These are phyloP conservation scores for Podaxis carcinomalis DNA, from an alignment of 768 basidiomycete genomes.

Conservation along the genomic window DNA sequence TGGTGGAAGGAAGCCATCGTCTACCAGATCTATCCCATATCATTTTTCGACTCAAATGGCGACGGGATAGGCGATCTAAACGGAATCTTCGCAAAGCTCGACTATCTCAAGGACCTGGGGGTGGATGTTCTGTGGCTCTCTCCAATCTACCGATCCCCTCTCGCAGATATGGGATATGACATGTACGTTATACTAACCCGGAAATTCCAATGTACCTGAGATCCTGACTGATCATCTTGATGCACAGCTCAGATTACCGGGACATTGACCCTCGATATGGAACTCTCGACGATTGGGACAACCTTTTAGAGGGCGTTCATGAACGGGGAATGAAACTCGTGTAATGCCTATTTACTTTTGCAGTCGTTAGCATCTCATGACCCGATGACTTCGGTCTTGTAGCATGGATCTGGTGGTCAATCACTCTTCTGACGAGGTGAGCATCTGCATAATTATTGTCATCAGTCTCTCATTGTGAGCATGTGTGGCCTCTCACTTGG, in stretches of 20 bases:
- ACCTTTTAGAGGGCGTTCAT: slow-evolving; percentile 48
- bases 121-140: slow-evolving; percentile 68
- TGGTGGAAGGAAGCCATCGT: slow-evolving; percentile 62
- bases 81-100: slow-evolving; percentile 60
- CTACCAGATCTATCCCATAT: slow-evolving; percentile 71
- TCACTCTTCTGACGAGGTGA: slow-evolving; percentile 64
- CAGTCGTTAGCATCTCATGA: not conserved
- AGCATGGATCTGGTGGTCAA: slow-evolving; percentile 80
- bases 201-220: not conserved
- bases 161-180: slow-evolving; percentile 73
- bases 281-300: slow-evolving; percentile 57
- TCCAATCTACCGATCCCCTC: slow-evolving; percentile 66
- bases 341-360: slow-evolving; percentile 25
- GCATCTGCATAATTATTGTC: not conserved
- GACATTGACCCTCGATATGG: slow-evolving; percentile 64
- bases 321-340: slow-evolving; percentile 67
- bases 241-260: slow-evolving; percentile 55
- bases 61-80: slow-evolving; percentile 68
- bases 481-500: not conserved
- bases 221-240: not conserved
- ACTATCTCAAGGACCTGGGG: slow-evolving; percentile 66
- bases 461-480: not conserved
- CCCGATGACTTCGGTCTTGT: slow-evolving; percentile 1
- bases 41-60: slow-evolving; percentile 69
- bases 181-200: slow-evolving; percentile 36